These are phyloP conservation scores for Coniferiporia sulphurascens DNA, from an alignment of 1,284 basidiomycete species.

Conservation along the genomic window DNA sequence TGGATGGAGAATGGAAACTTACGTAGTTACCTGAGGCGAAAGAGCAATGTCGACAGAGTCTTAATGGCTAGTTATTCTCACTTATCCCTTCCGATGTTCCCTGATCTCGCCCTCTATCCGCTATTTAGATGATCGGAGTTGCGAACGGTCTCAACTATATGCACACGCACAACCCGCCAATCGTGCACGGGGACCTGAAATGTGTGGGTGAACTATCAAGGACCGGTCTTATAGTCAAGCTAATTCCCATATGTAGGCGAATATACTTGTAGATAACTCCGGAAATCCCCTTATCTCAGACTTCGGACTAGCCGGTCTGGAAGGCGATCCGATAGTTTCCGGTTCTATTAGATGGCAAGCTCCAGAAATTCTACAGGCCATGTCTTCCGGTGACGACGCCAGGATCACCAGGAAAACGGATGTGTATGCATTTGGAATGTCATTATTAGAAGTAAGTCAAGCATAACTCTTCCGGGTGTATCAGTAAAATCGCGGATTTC, in stretches of 20 bases:
- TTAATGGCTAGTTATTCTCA: background rate
- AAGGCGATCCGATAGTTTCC: background rate
- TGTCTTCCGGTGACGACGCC: constrained; percentile 19
- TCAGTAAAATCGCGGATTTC: too few species aligned
- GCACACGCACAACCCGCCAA: background rate
- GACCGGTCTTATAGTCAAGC: background rate
- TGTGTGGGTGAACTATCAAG: background rate
- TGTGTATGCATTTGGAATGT: background rate
- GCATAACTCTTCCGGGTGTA: background rate
- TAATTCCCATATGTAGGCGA: constrained; percentile 19
- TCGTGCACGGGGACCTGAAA: background rate
- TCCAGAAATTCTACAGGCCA: background rate
- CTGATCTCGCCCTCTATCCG: background rate
- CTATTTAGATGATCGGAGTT: background rate
- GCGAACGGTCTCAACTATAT: background rate
- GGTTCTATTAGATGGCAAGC: background rate
- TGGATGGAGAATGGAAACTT: background rate
- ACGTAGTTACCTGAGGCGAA: background rate
- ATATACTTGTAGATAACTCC: constrained; percentile 27
- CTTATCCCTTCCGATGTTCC: background rate
- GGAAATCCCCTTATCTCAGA: background rate
- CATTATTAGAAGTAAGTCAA: background rate
- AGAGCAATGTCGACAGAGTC: background rate
- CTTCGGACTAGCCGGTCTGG: background rate
- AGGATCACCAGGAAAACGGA: constrained; percentile 24